phyloP scores from a whole-genome alignment of 139 green algal genomes.

The Limnomonas spitsbergensis region DNA sequence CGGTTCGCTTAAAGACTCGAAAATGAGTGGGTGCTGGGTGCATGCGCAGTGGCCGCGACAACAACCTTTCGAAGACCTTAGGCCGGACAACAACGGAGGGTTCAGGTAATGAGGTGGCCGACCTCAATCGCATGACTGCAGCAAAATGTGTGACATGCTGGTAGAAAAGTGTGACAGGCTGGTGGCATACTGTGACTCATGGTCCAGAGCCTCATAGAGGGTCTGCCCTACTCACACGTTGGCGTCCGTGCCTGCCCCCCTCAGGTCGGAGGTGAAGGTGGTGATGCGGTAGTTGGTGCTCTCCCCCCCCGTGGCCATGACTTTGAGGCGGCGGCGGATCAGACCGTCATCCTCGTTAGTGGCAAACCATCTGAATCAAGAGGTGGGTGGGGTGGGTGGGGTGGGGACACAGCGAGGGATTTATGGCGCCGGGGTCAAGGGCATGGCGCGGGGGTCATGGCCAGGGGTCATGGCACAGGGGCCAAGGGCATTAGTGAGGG shows the following conservation, averaged over 20 bases:
- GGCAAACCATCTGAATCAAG: conserved; percentile 48
- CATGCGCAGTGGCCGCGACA: too few species aligned
- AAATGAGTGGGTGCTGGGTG: too few species aligned
- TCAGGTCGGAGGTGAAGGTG: conserved; percentile 32
- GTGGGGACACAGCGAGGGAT: not conserved
- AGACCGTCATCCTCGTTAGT: conserved; percentile 51
- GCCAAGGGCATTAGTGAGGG: too few species aligned
- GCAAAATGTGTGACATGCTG: too few species aligned
- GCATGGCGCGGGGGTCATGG: not conserved
- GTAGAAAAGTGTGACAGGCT: too few species aligned
- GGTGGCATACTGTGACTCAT: too few species aligned
- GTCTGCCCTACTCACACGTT: conserved; percentile 32
- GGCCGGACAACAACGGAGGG: too few species aligned
- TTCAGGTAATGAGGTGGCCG: too few species aligned
- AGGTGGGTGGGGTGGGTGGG: not conserved
- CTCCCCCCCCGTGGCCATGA: conserved; percentile 23
- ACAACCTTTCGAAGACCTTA: too few species aligned
- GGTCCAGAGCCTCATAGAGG: not conserved
- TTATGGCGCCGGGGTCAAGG: not conserved
- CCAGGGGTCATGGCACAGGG: too few species aligned
- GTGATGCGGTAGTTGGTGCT: conserved; percentile 44
- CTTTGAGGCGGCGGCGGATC: conserved; percentile 43
- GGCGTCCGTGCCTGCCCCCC: conserved; percentile 45
- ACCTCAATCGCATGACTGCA: too few species aligned
- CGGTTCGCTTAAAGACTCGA: too few species aligned